These are phyloP conservation scores for Trichosporon faecale DNA, from an alignment of 1,284 basidiomycete genomes.

Conservation along the genomic window DNA sequence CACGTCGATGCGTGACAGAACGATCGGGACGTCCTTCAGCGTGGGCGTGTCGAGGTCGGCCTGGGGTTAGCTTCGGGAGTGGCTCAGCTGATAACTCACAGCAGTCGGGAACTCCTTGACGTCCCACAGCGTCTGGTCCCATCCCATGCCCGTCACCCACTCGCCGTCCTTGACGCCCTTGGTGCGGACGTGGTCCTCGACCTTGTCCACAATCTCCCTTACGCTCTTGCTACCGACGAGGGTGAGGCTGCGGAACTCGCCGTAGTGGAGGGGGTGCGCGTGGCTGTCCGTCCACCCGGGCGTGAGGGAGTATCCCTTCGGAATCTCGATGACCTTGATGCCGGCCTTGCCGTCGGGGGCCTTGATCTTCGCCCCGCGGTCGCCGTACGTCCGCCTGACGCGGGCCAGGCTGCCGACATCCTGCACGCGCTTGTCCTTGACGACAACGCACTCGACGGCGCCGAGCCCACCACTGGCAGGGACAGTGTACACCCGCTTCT, in stretches of 20 bases:
- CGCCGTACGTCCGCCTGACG: constrained; percentile 41
- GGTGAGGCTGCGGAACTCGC: constrained; percentile 60
- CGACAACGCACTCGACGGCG: constrained; percentile 65
- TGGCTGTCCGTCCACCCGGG: constrained; percentile 64
- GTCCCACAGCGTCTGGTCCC: constrained; percentile 75
- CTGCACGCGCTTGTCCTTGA: constrained; percentile 59
- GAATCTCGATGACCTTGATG: constrained; percentile 39
- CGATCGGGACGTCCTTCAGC: constrained; percentile 65
- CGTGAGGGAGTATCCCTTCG: constrained; percentile 40
- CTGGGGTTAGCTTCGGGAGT: constrained; percentile 43
- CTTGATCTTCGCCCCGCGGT: constrained; percentile 33
- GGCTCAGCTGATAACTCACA: constrained; percentile 53
- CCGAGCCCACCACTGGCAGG: constrained; percentile 25
- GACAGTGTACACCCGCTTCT: constrained; percentile 39
- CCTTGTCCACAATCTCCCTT: constrained; percentile 61
- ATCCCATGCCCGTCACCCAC: constrained; percentile 85
- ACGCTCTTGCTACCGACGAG: constrained; percentile 61
- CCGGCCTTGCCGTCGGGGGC: constrained; percentile 41
- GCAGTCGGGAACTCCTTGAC: constrained; percentile 70
- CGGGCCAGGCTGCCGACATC: constrained; percentile 61
- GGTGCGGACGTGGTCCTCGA: constrained; percentile 61
- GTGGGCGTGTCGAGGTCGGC: constrained; percentile 64
- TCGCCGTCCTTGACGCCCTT: constrained; percentile 56
- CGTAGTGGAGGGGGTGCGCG: constrained; percentile 54
- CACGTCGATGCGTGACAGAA: constrained; percentile 69